These are phyloP conservation scores for Akebia trifoliata DNA, from an alignment of 164 flowering plant species.

Conservation along the genomic window DNA sequence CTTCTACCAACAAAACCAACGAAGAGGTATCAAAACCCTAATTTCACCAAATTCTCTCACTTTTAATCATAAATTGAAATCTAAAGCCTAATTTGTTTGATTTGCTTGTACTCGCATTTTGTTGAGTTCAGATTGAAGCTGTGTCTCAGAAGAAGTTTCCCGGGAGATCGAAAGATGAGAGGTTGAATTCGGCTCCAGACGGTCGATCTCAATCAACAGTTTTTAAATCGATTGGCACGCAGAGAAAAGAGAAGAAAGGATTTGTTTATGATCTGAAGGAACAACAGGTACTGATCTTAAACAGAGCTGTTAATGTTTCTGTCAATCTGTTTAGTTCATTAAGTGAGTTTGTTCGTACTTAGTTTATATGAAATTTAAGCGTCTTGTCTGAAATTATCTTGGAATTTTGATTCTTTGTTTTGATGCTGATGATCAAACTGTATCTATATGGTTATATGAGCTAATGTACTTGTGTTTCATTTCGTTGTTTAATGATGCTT, in stretches of 20 bases:
- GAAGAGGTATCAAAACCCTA: slow-evolving; percentile 16
- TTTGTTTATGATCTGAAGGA: slow-evolving; percentile 45
- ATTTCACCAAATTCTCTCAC: background rate
- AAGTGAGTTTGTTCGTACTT: background rate
- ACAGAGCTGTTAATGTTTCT: background rate
- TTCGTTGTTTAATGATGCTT: too few species aligned
- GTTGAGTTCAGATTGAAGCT: slow-evolving; percentile 28
- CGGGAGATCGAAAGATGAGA: slow-evolving; percentile 44
- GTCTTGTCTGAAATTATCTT: too few species aligned
- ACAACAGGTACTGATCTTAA: slow-evolving; percentile 39
- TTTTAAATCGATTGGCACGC: slow-evolving; percentile 45
- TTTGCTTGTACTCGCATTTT: background rate
- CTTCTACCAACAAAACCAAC: slow-evolving; percentile 3
- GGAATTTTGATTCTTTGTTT: too few species aligned
- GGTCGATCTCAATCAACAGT: slow-evolving; percentile 36
- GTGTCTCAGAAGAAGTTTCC: slow-evolving; percentile 32
- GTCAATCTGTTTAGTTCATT: background rate
- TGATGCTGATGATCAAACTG: too few species aligned
- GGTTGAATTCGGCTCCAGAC: slow-evolving; percentile 18
- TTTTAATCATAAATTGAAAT: background rate
- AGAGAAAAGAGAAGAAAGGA: slow-evolving; percentile 53
- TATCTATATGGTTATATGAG: too few species aligned
- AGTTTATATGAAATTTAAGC: background rate
- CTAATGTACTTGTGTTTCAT: too few species aligned
- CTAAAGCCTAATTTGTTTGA: background rate